Evolutionary conservation across 2,329 filamentous ascomycete species (phyloP), one percentile per base, ranked within the genome.

Genomic region (Claviceps fusiformis): DNA sequence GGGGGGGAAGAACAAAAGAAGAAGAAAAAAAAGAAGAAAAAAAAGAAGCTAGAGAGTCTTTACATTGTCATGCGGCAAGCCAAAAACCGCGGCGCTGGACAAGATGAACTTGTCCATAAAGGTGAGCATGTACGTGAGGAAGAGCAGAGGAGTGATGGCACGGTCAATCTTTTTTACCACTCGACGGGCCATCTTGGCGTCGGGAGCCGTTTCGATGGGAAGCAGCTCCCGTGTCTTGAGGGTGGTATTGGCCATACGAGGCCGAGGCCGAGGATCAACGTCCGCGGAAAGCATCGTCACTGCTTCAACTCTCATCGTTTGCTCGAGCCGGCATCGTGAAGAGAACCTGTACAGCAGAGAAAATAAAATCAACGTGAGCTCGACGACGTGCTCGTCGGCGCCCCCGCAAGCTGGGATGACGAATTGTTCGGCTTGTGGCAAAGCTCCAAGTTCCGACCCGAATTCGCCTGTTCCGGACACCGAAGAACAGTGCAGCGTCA

Each of bases 61-160:
- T 45, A 68, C 67, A 24, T 67, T 73, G 58, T 80, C 77, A 3
- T 75, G 64, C 5, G 69, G 66, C n/a, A 80, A 61, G 0, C 77
- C 78, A 60, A 82, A 81, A 0, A 82, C 76, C 5, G 77, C 70
- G 0, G 79, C 78, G 58, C 73, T 78, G 0, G 75, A 77, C 5
- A 80, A 62, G 52, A 78, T 78, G 1, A 74, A 74, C 63, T 82
- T 83, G 64, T 83, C 80, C 71, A 82, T 79, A 58, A 81, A 82
- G 59, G 80, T 79, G 59, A 82, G 64, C 67, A 76, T 75, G 62
- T 82, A 82, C 0, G 76, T 80, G 46, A 76, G 60, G 59, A 81
- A 81, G 15, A 82, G 67, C 19, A 82, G 64, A 0, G 80, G 78
- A 5, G 82, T 74, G 13, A 83, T 66, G 15, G 68, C 68, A 58